Evolutionary conservation across 2,329 filamentous ascomycete genomes (phyloP).

Genomic region (Trichoderma cornu-damae): DNA sequence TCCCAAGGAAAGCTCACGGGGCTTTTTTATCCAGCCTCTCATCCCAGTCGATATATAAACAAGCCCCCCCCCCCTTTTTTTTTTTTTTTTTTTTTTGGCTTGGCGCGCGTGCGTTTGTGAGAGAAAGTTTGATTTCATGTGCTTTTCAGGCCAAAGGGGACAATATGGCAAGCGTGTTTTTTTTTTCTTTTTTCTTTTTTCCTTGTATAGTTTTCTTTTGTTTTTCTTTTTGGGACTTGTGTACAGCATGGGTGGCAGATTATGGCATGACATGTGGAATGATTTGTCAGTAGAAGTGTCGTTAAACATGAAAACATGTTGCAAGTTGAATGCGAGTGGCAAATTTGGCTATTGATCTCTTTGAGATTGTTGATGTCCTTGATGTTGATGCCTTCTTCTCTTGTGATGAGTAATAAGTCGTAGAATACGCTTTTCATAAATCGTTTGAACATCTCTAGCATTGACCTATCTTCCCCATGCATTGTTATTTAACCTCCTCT

Average conservation of each 20-base stretch:
- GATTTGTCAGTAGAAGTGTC: not conserved
- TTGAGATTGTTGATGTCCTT: not conserved
- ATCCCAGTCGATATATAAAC: not conserved
- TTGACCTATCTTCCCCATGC: not conserved
- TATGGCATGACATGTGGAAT: not conserved
- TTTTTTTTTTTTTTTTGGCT: not conserved
- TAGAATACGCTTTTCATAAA: not conserved
- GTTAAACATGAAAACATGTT: not conserved
- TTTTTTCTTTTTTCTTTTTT: not conserved
- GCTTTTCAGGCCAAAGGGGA: not conserved
- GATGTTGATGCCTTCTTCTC: not conserved
- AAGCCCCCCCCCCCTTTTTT: not conserved
- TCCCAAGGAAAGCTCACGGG: too few relatives aligned
- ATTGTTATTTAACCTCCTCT: not conserved
- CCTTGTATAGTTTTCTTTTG: not conserved
- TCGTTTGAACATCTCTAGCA: not conserved
- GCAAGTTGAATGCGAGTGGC: not conserved
- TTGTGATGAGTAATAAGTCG: not conserved
- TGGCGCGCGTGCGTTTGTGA: not conserved
- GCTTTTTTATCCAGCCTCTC: not conserved
- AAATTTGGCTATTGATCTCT: not conserved
- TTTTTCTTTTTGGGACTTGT: not conserved
- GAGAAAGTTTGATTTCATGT: not conserved
- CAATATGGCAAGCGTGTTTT: slow-evolving; percentile 1
- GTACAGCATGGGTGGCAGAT: not conserved